phyloP scores from a whole-genome alignment of 2,329 filamentous ascomycete species.

The Beauveria caledonica region DNA sequence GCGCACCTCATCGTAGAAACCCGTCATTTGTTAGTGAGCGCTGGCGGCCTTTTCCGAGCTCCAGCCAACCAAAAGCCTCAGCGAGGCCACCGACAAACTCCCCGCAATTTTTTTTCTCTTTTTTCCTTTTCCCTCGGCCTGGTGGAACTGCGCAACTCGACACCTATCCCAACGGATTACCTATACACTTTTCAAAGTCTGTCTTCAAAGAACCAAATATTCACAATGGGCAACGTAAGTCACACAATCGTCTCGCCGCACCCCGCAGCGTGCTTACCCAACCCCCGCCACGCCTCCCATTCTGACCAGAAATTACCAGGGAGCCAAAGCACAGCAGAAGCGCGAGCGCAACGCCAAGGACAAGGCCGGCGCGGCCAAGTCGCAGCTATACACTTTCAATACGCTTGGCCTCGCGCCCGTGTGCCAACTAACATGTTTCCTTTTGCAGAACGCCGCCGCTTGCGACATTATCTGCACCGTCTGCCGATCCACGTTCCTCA shows the following conservation, averaged over 20 bases:
- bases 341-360: slow-evolving; percentile 64
- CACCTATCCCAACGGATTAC: not conserved
- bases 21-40: not conserved
- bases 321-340: slow-evolving; percentile 62
- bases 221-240: slow-evolving; percentile 14
- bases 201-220: not conserved
- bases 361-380: slow-evolving; percentile 48
- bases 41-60: not conserved
- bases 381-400: slow-evolving; percentile 45
- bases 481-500: slow-evolving; percentile 73
- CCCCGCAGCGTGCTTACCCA: not conserved
- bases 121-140: not conserved
- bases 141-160: not conserved
- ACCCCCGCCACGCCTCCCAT: not conserved
- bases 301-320: slow-evolving; percentile 28
- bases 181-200: not conserved
- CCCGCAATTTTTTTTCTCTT: slow-evolving; percentile 8
- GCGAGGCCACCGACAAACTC: not conserved
- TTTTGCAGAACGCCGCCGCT: slow-evolving; percentile 57
- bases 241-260: not conserved
- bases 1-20: not conserved
- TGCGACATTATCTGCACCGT: slow-evolving; percentile 69
- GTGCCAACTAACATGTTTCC: no score
- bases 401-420: not conserved
- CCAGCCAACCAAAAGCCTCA: slow-evolving; percentile 6